These are phyloP conservation scores for Pseudonitzschia multistriata DNA, from an alignment of 108 stramenopile species.

Conservation along the genomic window DNA sequence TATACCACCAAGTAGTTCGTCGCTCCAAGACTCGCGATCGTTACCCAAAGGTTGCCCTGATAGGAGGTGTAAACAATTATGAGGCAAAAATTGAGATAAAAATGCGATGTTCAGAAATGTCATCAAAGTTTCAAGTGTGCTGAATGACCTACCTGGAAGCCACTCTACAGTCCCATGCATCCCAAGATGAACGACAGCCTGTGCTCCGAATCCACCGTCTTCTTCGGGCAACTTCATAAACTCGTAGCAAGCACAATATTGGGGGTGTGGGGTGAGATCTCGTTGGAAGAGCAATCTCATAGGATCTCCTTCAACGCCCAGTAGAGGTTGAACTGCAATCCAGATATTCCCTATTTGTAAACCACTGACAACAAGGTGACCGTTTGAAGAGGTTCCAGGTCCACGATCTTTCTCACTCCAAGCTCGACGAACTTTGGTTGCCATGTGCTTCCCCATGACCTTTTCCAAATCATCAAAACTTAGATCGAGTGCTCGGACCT, in stretches of 20 bases:
- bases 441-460: conserved; percentile 73
- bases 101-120: neutral
- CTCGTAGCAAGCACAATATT: conserved; percentile 81
- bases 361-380: conserved; percentile 74
- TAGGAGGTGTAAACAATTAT: conserved; percentile 51
- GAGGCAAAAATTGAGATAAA: conserved; percentile 31
- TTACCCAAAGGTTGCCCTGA: conserved; percentile 77
- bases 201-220: conserved; percentile 45
- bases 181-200: conserved; percentile 85
- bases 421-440: conserved; percentile 61
- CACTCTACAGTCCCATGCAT: conserved; percentile 70
- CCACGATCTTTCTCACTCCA: conserved; percentile 63
- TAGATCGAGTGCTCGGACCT: conserved; percentile 50
- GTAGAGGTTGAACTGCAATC: conserved; percentile 78
- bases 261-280: conserved; percentile 86
- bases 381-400: conserved; percentile 56
- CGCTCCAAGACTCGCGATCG: conserved; percentile 76
- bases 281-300: conserved; percentile 85
- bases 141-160: conserved; percentile 9
- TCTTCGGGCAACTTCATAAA: conserved; percentile 55
- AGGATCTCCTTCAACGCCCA: conserved; percentile 88
- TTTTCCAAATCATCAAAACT: conserved; percentile 60
- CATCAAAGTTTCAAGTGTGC: neutral
- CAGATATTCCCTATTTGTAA: conserved; percentile 82
- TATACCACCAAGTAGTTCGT: conserved; percentile 63